phyloP scores from a whole-genome alignment of 1,284 basidiomycete genomes.

The Fomitopsis palustris region DNA sequence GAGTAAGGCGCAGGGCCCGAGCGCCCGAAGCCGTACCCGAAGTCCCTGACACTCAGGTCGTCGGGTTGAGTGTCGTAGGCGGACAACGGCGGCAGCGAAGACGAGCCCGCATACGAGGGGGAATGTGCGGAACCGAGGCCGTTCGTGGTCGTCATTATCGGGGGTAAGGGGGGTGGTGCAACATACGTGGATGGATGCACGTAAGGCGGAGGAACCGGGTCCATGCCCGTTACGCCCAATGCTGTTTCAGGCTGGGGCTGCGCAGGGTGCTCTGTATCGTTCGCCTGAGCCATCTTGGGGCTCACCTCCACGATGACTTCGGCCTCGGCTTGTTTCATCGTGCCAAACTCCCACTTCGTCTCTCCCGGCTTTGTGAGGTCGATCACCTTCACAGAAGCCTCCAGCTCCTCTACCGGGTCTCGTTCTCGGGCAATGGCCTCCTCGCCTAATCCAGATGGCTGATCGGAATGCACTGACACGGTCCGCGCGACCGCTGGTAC shows the following conservation, averaged over 20 bases:
- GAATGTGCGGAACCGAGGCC: conserved; percentile 12
- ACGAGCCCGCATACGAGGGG: conserved; percentile 12
- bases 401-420: conserved; percentile 9
- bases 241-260: neutral
- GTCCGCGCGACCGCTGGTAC: neutral
- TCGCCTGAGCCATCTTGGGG: neutral
- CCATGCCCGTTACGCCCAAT: neutral
- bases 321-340: conserved; percentile 30
- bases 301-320: neutral
- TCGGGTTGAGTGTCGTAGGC: conserved; percentile 23
- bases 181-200: neutral
- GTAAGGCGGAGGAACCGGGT: neutral
- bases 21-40: conserved; percentile 31
- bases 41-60: conserved; percentile 58
- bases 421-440: conserved; percentile 3
- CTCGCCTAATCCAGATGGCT: conserved; percentile 5
- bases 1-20: conserved; percentile 5
- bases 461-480: conserved; percentile 6
- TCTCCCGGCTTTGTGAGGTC: conserved; percentile 32
- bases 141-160: conserved; percentile 11
- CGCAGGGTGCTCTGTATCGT: neutral
- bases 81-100: conserved; percentile 7
- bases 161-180: conserved; percentile 11
- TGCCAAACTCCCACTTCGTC: conserved; percentile 58
- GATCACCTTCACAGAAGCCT: conserved; percentile 26